A percentile compares a stretch with the other conserved stretches of the same genome.
phyloP scores from a whole-genome alignment of 2,329 filamentous ascomycete species.

The Raffaelea deltoideospora region DNA sequence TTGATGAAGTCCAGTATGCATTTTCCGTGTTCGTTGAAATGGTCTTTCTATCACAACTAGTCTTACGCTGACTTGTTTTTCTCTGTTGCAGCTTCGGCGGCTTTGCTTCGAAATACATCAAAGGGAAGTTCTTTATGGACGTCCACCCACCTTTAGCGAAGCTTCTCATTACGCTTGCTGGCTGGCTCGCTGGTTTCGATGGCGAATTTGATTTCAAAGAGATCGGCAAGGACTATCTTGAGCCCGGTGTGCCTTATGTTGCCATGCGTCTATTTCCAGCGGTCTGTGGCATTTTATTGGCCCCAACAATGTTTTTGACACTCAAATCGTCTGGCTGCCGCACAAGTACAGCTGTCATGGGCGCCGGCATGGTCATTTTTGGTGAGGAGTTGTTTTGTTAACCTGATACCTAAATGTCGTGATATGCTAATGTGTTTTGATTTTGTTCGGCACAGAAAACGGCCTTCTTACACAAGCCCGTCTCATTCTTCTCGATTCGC shows the following conservation, averaged over 20 bases:
- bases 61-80: conserved; percentile 7
- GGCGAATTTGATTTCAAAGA: conserved; percentile 98
- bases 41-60: no score
- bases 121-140: conserved; percentile 99
- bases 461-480: conserved; percentile 89
- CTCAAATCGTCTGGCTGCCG: conserved; percentile 83
- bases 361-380: conserved; percentile 78
- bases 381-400: conserved; percentile 39
- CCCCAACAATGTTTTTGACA: conserved; percentile 88
- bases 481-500: conserved; percentile 89
- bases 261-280: conserved; percentile 93
- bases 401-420: no score
- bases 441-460: conserved; percentile 70
- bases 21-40: conserved; percentile 14
- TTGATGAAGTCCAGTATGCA: conserved; percentile 98
- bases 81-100: conserved; percentile 91
- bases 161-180: conserved; percentile 86
- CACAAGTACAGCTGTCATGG: conserved; percentile 69
- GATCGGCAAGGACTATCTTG: conserved; percentile 96
- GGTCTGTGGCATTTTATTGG: conserved; percentile 71
- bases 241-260: conserved; percentile 89
- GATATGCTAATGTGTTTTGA: no score
- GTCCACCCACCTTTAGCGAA: conserved; percentile 97
- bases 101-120: conserved; percentile 98
- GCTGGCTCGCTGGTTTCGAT: conserved; percentile 88